Percentiles rank a stretch among this genome's conserved stretches.
Evolutionary conservation across 2,329 filamentous ascomycete species (phyloP).

Genomic region (Fusarium phyllophilum): DNA sequence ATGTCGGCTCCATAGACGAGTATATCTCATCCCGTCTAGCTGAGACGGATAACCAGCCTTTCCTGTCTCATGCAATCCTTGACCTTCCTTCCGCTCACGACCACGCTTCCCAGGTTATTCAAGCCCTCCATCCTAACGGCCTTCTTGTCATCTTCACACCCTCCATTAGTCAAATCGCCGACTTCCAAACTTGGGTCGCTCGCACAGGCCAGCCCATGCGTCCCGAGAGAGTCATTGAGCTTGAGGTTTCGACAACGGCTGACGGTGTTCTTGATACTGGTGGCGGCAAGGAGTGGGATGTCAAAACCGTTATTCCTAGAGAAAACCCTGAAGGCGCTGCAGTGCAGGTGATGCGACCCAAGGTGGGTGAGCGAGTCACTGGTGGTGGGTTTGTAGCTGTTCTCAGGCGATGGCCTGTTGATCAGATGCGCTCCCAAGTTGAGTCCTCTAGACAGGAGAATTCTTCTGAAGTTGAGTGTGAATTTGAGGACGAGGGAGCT

Average conservation of each 20-base stretch:
- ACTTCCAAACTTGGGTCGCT: constrained; percentile 62
- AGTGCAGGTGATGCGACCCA: constrained; percentile 55
- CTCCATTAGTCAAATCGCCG: constrained; percentile 79
- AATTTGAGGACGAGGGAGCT: background rate
- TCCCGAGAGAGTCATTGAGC: constrained; percentile 69
- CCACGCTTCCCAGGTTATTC: constrained; percentile 56
- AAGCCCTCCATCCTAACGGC: constrained; percentile 72
- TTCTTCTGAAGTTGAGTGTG: background rate
- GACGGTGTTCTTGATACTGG: constrained; percentile 58
- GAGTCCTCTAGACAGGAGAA: constrained; percentile 14
- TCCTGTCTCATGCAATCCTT: constrained; percentile 76
- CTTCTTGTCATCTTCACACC: constrained; percentile 78
- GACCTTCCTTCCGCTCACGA: constrained; percentile 75
- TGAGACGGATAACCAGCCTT: constrained; percentile 60
- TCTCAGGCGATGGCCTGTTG: constrained; percentile 47
- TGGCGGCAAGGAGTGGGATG: constrained; percentile 71
- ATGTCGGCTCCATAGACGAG: constrained; percentile 71
- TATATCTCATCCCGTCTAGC: constrained; percentile 68
- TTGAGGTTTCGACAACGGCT: constrained; percentile 55
- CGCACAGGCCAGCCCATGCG: constrained; percentile 63
- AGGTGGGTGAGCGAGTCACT: constrained; percentile 52
- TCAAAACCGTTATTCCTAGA: constrained; percentile 58
- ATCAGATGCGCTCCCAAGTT: constrained; percentile 8
- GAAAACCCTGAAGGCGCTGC: constrained; percentile 34
- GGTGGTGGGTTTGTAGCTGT: constrained; percentile 56